Percentiles rank a stretch among this genome's conserved stretches.
These are phyloP conservation scores for Epichloe typhina DNA, from an alignment of 2,329 filamentous ascomycete genomes.

Conservation along the genomic window DNA sequence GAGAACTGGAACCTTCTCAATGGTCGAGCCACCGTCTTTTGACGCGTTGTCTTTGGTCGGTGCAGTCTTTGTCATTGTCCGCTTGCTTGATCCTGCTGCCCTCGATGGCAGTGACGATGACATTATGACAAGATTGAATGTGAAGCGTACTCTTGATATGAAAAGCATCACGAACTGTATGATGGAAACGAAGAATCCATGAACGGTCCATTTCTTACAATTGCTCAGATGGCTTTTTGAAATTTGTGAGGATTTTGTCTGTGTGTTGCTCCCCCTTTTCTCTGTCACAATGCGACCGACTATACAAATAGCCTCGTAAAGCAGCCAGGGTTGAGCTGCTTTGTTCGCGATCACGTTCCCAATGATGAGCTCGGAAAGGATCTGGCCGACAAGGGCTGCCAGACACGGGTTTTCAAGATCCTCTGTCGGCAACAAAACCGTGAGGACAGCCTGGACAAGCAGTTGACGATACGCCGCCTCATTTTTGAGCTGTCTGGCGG, in stretches of 20 bases:
- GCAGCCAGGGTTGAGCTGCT: constrained; percentile 73
- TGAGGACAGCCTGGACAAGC: constrained; percentile 69
- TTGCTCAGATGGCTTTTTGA: constrained; percentile 6
- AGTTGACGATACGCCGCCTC: constrained; percentile 79
- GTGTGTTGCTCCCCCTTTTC: constrained; percentile 12
- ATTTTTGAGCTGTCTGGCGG: constrained; percentile 54
- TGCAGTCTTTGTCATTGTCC: neutral
- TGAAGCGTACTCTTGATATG: constrained; percentile 51
- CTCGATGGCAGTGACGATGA: constrained; percentile 54
- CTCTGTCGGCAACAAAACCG: constrained; percentile 78
- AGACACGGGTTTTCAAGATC: constrained; percentile 82
- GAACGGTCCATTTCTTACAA: constrained; percentile 24
- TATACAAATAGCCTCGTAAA: constrained; percentile 76
- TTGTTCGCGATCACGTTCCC: constrained; percentile 70
- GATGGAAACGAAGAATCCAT: constrained; percentile 39
- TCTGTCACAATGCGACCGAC: constrained; percentile 32
- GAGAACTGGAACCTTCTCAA: constrained; percentile 49
- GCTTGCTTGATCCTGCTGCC: constrained; percentile 15
- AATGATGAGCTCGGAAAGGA: constrained; percentile 81
- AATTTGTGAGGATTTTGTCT: neutral
- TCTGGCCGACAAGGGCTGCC: constrained; percentile 69
- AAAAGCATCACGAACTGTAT: constrained; percentile 42
- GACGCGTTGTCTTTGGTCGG: constrained; percentile 5
- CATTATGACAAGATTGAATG: constrained; percentile 50
- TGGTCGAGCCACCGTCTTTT: neutral